phyloP scores from a whole-genome alignment of 768 basidiomycete genomes.

The Auriscalpium microsporum region DNA sequence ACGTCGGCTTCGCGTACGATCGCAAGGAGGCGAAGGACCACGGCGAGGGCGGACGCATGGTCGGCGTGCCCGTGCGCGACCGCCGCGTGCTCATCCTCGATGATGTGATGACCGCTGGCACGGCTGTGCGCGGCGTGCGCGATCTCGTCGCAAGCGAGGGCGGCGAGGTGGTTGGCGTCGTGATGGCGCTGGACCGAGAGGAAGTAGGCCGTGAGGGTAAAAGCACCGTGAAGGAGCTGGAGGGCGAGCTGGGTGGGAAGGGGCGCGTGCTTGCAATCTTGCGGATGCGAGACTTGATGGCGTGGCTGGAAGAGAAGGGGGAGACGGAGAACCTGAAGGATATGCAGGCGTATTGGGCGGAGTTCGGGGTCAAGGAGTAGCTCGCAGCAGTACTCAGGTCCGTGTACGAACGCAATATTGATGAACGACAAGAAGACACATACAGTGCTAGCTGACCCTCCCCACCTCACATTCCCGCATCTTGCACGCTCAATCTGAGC shows the following conservation, averaged over 20 bases:
- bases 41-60: slow-evolving; percentile 88
- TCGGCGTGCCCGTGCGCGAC: slow-evolving; percentile 77
- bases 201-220: slow-evolving; percentile 68
- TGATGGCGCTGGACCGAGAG: slow-evolving; percentile 80
- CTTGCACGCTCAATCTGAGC: slow-evolving; percentile 17
- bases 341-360: slow-evolving; percentile 72
- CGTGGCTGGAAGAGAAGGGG: slow-evolving; percentile 69
- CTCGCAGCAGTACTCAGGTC: too few species aligned
- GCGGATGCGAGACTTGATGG: slow-evolving; percentile 77
- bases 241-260: slow-evolving; percentile 57
- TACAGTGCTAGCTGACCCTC: background rate
- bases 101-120: slow-evolving; percentile 93
- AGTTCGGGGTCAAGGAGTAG: slow-evolving; percentile 54
- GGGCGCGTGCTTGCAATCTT: slow-evolving; percentile 73
- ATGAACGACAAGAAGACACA: too few species aligned
- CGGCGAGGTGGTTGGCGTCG: slow-evolving; percentile 81
- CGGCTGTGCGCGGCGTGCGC: slow-evolving; percentile 79
- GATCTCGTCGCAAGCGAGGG: slow-evolving; percentile 58
- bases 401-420: too few species aligned
- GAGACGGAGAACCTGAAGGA: slow-evolving; percentile 50
- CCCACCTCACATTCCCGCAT: background rate
- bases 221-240: slow-evolving; percentile 80
- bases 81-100: slow-evolving; percentile 84
- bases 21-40: slow-evolving; percentile 95
- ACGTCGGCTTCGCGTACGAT: slow-evolving; percentile 84